phyloP scores from a whole-genome alignment of 2,329 filamentous ascomycete genomes.

The Westerdykella ornata region DNA sequence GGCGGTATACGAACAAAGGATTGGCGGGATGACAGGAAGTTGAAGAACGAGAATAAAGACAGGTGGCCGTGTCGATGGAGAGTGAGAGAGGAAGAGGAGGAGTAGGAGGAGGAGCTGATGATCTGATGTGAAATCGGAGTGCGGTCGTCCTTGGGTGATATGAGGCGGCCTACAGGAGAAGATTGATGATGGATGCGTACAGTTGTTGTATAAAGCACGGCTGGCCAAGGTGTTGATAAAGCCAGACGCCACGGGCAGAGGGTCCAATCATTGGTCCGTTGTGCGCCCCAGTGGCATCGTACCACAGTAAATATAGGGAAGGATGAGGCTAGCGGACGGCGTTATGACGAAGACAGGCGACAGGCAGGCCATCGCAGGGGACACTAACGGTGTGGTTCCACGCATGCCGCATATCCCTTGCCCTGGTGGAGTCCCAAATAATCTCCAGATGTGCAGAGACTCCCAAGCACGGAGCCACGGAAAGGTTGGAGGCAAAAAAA shows the following conservation, averaged over 20 bases:
- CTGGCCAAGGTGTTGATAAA: conserved; percentile 33
- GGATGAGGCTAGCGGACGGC: conserved; percentile 26
- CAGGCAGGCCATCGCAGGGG: not conserved
- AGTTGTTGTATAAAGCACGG: conserved; percentile 26
- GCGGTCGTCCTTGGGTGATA: conserved; percentile 13
- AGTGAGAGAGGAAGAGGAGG: conserved; percentile 10
- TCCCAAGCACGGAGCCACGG: not conserved
- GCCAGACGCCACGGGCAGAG: conserved; percentile 10
- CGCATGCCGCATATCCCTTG: not conserved
- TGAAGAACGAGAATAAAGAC: conserved; percentile 3
- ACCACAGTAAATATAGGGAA: conserved; percentile 38
- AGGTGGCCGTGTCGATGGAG: conserved; percentile 8
- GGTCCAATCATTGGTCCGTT: conserved; percentile 23
- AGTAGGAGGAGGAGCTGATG: conserved; percentile 15
- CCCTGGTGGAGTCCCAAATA: not conserved
- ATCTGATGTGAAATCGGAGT: no score
- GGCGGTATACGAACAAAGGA: conserved; percentile 4
- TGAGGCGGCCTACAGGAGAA: conserved; percentile 11
- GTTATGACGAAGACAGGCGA: conserved; percentile 29
- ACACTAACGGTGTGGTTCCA: not conserved
- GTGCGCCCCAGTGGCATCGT: conserved; percentile 24
- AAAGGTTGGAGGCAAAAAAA: conserved; percentile 16
- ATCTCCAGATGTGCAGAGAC: not conserved
- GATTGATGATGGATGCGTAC: no score
- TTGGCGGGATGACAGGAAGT: conserved; percentile 6